A percentile compares a stretch with the other conserved stretches of the same genome.
These are phyloP conservation scores for Irpex rosettiformis DNA, from an alignment of 1,284 basidiomycete species.

Conservation along the genomic window DNA sequence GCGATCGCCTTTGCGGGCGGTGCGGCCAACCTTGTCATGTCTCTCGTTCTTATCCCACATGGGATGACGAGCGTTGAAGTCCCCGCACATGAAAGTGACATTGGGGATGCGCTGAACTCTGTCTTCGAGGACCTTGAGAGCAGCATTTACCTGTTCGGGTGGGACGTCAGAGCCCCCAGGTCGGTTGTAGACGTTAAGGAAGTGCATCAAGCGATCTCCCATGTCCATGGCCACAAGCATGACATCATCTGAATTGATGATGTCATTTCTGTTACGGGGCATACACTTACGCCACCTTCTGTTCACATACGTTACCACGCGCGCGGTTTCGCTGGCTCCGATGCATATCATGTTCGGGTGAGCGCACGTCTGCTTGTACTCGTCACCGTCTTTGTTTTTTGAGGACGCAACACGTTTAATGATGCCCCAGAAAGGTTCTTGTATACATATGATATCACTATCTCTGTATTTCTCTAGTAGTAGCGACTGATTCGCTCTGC, in stretches of 20 bases:
- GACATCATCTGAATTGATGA: neutral
- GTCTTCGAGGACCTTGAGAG: neutral
- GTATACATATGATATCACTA: slow-evolving; percentile 12
- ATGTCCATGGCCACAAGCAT: slow-evolving; percentile 2
- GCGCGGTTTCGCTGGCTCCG: slow-evolving; percentile 3
- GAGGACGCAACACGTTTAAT: slow-evolving; percentile 15
- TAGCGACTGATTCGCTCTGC: neutral
- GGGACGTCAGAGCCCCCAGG: too few relatives aligned
- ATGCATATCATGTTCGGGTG: slow-evolving; percentile 9
- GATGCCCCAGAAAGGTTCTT: slow-evolving; percentile 14
- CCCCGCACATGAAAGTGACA: slow-evolving; percentile 3
- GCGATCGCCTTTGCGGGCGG: neutral
- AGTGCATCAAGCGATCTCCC: neutral
- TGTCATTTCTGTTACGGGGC: neutral
- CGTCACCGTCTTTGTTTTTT: slow-evolving; percentile 5
- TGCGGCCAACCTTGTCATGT: neutral
- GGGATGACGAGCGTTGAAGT: slow-evolving; percentile 5
- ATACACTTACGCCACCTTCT: neutral
- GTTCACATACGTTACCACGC: slow-evolving; percentile 10
- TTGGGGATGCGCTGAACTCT: neutral
- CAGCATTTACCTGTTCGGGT: neutral
- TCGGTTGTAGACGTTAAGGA: slow-evolving; percentile 3
- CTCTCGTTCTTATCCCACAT: neutral
- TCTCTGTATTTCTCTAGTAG: slow-evolving; percentile 9
- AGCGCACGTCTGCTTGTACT: slow-evolving; percentile 4